A percentile compares a stretch with the other conserved stretches of the same genome.
Conservation (phyloP, 768 basidiomycete species). For the Trametes punicea region DNA sequence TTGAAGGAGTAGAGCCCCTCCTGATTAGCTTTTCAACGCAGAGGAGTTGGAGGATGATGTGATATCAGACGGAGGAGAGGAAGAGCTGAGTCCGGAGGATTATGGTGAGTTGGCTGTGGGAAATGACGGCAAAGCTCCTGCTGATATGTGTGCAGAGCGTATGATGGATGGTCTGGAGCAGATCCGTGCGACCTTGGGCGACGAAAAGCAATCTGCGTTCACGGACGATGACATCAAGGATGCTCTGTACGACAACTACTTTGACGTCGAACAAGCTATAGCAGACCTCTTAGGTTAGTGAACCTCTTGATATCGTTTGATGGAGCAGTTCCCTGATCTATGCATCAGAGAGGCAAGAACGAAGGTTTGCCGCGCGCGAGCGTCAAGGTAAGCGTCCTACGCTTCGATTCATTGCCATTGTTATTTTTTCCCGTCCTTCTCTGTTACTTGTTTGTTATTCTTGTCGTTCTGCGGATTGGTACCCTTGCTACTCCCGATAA, state of each 20-base stretch:
- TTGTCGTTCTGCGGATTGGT: not conserved
- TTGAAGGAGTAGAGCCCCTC: not conserved
- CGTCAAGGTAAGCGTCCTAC: constrained; percentile 75
- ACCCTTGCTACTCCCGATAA: constrained; percentile 12
- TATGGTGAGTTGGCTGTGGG: constrained; percentile 51
- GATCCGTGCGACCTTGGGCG: constrained; percentile 66
- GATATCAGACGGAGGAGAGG: constrained; percentile 73
- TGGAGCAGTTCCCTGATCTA: not conserved
- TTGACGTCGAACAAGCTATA: constrained; percentile 76
- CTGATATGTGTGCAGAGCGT: constrained; percentile 40
- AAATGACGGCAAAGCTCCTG: not conserved
- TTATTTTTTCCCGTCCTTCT: constrained; percentile 22
- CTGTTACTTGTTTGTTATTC: not conserved
- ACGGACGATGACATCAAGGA: constrained; percentile 75
- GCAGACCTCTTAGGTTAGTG: constrained; percentile 70
- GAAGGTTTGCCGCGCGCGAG: constrained; percentile 59
- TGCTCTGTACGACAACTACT: constrained; percentile 83
- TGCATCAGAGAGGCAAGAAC: constrained; percentile 62
- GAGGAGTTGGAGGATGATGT: constrained; percentile 86
- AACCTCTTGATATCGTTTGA: not conserved
- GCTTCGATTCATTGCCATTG: constrained; percentile 33
- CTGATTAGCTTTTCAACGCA: constrained; percentile 28
- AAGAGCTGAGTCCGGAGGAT: constrained; percentile 79
- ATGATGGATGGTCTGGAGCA: constrained; percentile 69
- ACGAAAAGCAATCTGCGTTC: constrained; percentile 60